Evolutionary conservation across 495 filamentous ascomycete species (phyloP), one percentile per base, ranked within the genome.

Genomic region (Aspergillus indologenus): DNA sequence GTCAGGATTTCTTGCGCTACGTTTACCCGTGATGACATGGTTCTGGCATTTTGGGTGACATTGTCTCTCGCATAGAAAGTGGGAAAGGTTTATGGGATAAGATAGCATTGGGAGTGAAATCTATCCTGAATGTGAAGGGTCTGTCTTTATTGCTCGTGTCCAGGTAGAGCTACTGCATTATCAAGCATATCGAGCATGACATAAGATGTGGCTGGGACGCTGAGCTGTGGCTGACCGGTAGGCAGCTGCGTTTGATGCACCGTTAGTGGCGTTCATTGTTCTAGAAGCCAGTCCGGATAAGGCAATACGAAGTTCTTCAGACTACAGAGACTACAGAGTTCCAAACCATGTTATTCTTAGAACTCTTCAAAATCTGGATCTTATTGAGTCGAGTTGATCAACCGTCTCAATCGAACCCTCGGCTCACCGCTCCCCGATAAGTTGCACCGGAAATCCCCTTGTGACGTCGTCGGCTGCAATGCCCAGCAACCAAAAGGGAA

Each of bases 341-440:
- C n/a, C n/a, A n/a, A n/a, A n/a, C n/a, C n/a, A n/a, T n/a, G n/a
- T n/a, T n/a, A n/a, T n/a, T n/a, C n/a, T n/a, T n/a, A n/a, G n/a
- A n/a, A n/a, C n/a, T n/a, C n/a, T n/a, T n/a, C n/a, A n/a, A n/a
- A n/a, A n/a, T n/a, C n/a, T n/a, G n/a, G n/a, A n/a, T n/a, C n/a
- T n/a, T n/a, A n/a, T n/a, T n/a, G n/a, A n/a, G n/a, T n/a, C n/a
- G n/a, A n/a, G n/a, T n/a, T n/a, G n/a, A n/a, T n/a, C n/a, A n/a
- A n/a, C n/a, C n/a, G n/a, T n/a, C n/a, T n/a, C n/a, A n/a, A n/a
- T 50, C 47, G 26, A 50, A 24, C 21, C 47, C 47, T 42, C 26
- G n/a, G 45, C 64, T 61, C 64, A 66, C 64, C 64, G 64, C 64
- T 66, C 57, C 47, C 52, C 49, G 23, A n/a, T 44, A n/a, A n/a